Conservation (phyloP, 148 eudicot genomes). For the Salicornia ramosissima region DNA sequence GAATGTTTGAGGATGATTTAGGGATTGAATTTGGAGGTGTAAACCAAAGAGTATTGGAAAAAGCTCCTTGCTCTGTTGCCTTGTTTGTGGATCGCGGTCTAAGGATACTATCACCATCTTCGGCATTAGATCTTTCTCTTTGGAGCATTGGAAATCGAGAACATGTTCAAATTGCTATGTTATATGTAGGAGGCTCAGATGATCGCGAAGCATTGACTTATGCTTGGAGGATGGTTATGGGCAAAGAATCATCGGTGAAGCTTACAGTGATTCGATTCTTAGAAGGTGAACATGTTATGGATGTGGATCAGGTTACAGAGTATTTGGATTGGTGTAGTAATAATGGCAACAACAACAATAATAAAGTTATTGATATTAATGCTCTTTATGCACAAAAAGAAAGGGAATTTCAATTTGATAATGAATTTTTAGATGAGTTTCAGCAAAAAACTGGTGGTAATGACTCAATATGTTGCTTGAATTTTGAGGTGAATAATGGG, state of each 20-base stretch:
- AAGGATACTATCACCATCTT: slow-evolving; percentile 6
- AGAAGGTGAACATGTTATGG: slow-evolving; percentile 20
- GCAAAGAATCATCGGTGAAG: slow-evolving; percentile 18
- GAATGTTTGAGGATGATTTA: slow-evolving; percentile 40
- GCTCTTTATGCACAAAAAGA: slow-evolving; percentile 21
- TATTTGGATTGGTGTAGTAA: background rate
- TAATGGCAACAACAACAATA: background rate
- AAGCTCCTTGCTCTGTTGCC: slow-evolving; percentile 49
- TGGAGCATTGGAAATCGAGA: background rate
- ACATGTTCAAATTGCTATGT: slow-evolving; percentile 31
- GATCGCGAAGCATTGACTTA: slow-evolving; percentile 68
- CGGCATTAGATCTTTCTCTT: background rate
- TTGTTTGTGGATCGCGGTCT: slow-evolving; percentile 44
- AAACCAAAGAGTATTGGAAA: slow-evolving; percentile 35
- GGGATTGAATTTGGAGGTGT: slow-evolving; percentile 32
- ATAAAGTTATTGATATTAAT: background rate
- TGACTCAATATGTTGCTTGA: slow-evolving; percentile 25
- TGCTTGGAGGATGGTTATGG: slow-evolving; percentile 47
- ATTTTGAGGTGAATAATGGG: slow-evolving; percentile 37
- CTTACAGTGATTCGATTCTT: slow-evolving; percentile 51
- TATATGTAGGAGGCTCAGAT: slow-evolving; percentile 67
- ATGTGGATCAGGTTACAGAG: slow-evolving; percentile 1
- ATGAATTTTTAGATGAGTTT: slow-evolving; percentile 30
- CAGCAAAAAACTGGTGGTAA: slow-evolving; percentile 9
- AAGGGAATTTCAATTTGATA: slow-evolving; percentile 38